phyloP scores from a whole-genome alignment of 345 rosid genomes.

The Trapa bicornis region DNA sequence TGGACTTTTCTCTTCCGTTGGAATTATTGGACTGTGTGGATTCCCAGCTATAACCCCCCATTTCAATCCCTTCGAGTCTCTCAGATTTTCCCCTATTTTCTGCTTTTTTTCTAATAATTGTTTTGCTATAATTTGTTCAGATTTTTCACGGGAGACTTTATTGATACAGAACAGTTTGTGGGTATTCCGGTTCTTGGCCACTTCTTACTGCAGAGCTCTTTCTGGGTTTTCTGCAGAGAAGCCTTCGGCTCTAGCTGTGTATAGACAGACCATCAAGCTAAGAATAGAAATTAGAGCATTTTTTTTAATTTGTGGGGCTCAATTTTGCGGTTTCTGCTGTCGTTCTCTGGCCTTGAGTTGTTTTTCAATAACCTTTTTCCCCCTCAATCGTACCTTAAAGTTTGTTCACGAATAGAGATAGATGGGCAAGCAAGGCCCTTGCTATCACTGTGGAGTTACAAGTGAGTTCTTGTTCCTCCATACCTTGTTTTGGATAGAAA shows the following conservation, averaged over 20 bases:
- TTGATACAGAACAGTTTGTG: conserved; percentile 5
- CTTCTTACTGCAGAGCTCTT: conserved; percentile 3
- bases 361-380: not conserved
- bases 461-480: conserved; percentile 59
- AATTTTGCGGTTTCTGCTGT: conserved; percentile 3
- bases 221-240: conserved; percentile 4
- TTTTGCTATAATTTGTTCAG: not conserved
- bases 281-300: not conserved
- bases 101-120: not conserved
- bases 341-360: conserved; percentile 1
- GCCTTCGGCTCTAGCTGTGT: conserved; percentile 1
- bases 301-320: not conserved
- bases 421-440: conserved; percentile 99
- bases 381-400: conserved; percentile 12
- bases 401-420: conserved; percentile 14
- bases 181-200: conserved; percentile 2
- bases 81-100: not conserved
- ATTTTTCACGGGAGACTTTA: not conserved
- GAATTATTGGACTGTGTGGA: conserved; percentile 21
- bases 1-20: conserved; percentile 36
- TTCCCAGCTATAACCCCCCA: conserved; percentile 5
- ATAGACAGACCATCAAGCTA: conserved; percentile 1
- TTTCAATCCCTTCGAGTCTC: conserved; percentile 3
- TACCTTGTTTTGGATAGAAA: not conserved
- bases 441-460: conserved; percentile 97